Evolutionary conservation across 495 filamentous ascomycete genomes (phyloP), one percentile per base, ranked within the genome.

Genomic region (Saxophila tyrrhenica): DNA sequence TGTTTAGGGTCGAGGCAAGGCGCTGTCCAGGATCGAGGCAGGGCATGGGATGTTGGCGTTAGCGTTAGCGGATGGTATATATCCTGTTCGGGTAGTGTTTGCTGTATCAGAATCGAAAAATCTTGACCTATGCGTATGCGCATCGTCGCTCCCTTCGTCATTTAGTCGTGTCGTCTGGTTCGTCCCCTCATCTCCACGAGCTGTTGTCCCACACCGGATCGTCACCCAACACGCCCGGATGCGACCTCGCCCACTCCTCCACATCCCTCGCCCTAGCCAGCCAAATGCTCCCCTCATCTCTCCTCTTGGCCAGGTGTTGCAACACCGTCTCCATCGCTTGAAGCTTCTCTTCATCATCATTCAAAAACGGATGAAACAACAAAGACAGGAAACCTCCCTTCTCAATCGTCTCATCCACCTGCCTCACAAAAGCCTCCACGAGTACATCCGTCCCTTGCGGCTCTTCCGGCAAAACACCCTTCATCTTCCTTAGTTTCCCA

Each of bases 361-460:
- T 56, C 2, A 63, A 32, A 39, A 63, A 63, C 1, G 60, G 60
- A 50, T 63, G 60, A 39, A 63, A 63, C 38, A 63, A 42, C 10
- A 54, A 44, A 11, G 60, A 59, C 16, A 54, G 15, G 21, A 56
- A 63, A 17, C 57, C 60, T 8, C 52, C 46, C 13, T 25, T 59
- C 46, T 63, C 53, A 47, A 59, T 60, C 10, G 54, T 56, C 0
- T 50, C 20, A 24, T 60, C 60, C 20, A 63, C 49, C 54, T 60
- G 52, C 24, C 23, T n/a, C 17, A 38, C 45, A 19, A 53, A 60
- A 8, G 35, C 35, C 15, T 44, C n/a, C 1, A 45, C 53, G 16
- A 63, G 48, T 9, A 49, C 52, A 15, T 45, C 38, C 19, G 52
- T 25, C 13, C 23, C 13, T 23, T 54, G 53, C 15, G 51, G 5